Conservation (phyloP, 2,329 filamentous ascomycete genomes). For the Plectosphaerella plurivora region DNA sequence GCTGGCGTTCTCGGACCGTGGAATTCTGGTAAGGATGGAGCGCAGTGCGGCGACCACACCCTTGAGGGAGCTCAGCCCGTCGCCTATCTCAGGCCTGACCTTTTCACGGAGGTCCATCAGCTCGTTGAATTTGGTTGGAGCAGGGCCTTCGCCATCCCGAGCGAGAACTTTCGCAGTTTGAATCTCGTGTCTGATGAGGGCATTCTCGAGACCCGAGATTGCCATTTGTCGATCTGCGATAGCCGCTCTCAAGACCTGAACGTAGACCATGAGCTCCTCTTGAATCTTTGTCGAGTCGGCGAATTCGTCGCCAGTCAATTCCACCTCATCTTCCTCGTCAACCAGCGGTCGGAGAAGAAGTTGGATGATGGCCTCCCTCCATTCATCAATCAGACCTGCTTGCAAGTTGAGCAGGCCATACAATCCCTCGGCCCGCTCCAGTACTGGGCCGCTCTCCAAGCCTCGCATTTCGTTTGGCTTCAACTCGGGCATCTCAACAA, state of each 20-base stretch:
- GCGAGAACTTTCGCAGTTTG: slow-evolving; percentile 58
- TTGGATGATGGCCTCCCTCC: slow-evolving; percentile 68
- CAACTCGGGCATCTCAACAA: slow-evolving; percentile 58
- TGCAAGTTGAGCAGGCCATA: slow-evolving; percentile 67
- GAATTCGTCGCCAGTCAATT: slow-evolving; percentile 85
- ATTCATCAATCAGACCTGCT: slow-evolving; percentile 65
- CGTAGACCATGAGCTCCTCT: slow-evolving; percentile 84
- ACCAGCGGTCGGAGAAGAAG: slow-evolving; percentile 72
- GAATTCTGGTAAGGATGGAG: slow-evolving; percentile 59
- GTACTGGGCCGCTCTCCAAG: slow-evolving; percentile 65
- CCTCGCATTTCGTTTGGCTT: slow-evolving; percentile 52
- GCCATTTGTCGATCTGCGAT: slow-evolving; percentile 75
- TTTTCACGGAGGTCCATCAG: slow-evolving; percentile 43
- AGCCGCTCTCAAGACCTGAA: slow-evolving; percentile 69
- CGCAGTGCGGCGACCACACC: slow-evolving; percentile 67
- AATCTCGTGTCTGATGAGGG: slow-evolving; percentile 70
- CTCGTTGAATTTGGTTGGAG: slow-evolving; percentile 57
- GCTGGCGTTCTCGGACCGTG: slow-evolving; percentile 23
- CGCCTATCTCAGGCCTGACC: slow-evolving; percentile 45
- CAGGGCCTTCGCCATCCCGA: slow-evolving; percentile 60
- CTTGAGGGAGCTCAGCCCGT: slow-evolving; percentile 56
- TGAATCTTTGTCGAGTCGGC: slow-evolving; percentile 82
- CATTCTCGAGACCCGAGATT: slow-evolving; percentile 73
- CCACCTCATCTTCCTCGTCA: slow-evolving; percentile 70
- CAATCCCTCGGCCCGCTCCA: slow-evolving; percentile 63